These are phyloP conservation scores for Trichoderma citrinoviride DNA, from an alignment of 2,329 filamentous ascomycete genomes.

Conservation along the genomic window DNA sequence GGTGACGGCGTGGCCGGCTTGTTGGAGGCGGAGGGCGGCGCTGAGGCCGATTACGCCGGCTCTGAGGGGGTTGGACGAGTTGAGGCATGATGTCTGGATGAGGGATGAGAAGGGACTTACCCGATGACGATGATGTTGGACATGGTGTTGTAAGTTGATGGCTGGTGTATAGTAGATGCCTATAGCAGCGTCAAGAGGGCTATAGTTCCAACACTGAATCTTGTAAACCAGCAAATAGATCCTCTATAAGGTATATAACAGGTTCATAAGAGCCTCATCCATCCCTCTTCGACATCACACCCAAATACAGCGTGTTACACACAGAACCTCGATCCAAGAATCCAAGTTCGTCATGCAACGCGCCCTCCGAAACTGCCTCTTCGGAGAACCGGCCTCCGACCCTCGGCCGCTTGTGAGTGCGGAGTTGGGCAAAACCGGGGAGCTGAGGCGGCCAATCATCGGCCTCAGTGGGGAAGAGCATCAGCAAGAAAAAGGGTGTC, in stretches of 20 bases:
- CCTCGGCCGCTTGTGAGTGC: slow-evolving; percentile 7
- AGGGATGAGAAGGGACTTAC: slow-evolving; percentile 23
- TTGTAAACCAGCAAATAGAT: too few species aligned
- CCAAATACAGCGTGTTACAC: not conserved
- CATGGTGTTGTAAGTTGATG: not conserved
- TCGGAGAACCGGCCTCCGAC: slow-evolving; percentile 4
- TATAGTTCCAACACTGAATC: too few species aligned
- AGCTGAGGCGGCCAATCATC: not conserved
- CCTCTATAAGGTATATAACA: too few species aligned
- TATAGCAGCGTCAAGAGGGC: not conserved
- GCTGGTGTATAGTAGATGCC: too few species aligned
- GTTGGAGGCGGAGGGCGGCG: slow-evolving; percentile 43
- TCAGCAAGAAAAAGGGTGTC: not conserved
- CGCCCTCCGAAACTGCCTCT: not conserved
- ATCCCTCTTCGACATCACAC: not conserved
- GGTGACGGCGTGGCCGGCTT: slow-evolving; percentile 40
- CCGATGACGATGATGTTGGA: slow-evolving; percentile 32
- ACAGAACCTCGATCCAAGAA: not conserved
- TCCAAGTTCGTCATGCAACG: not conserved
- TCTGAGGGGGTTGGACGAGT: slow-evolving; percentile 30
- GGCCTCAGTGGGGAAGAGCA: not conserved
- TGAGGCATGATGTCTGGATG: not conserved
- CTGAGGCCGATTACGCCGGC: slow-evolving; percentile 51
- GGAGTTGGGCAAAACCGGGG: slow-evolving; percentile 7
- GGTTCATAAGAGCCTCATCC: not conserved